A percentile compares a stretch with the other conserved stretches of the same genome.
phyloP scores from a whole-genome alignment of 768 basidiomycete genomes.

The Ramaria rubella region DNA sequence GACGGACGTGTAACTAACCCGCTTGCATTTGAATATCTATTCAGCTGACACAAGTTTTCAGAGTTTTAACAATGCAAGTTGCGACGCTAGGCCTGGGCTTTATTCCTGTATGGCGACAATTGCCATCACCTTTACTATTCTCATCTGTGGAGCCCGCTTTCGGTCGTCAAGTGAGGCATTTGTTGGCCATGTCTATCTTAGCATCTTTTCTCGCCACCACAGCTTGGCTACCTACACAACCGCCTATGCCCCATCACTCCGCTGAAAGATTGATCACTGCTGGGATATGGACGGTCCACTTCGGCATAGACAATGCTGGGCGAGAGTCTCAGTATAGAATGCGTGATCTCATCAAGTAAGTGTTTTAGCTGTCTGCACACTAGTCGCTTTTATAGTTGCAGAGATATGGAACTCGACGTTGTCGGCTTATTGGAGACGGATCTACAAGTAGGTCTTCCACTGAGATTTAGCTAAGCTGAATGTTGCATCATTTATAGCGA shows the following conservation, averaged over 20 bases:
- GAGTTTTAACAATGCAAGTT: constrained; percentile 51
- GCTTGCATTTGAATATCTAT: not conserved
- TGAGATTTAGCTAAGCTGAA: not conserved
- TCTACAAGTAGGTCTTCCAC: constrained; percentile 57
- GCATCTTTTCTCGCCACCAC: constrained; percentile 48
- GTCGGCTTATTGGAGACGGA: constrained; percentile 85
- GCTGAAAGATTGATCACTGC: constrained; percentile 66
- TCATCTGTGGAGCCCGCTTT: not conserved
- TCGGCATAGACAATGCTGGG: constrained; percentile 72
- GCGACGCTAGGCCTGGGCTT: constrained; percentile 33
- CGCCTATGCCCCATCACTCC: constrained; percentile 53
- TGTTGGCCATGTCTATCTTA: constrained; percentile 28
- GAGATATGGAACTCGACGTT: constrained; percentile 81
- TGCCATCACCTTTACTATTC: not conserved
- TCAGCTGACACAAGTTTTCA: constrained; percentile 18
- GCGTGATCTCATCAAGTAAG: constrained; percentile 40
- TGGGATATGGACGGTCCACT: constrained; percentile 91
- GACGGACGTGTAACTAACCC: constrained; percentile 67
- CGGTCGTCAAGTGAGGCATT: not conserved
- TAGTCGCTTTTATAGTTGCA: constrained; percentile 19
- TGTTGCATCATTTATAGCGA: constrained; percentile 35
- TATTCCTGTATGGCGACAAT: not conserved
- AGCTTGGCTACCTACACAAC: constrained; percentile 43
- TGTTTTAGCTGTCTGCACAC: not conserved
- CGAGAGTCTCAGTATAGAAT: constrained; percentile 67